phyloP scores from a whole-genome alignment of 352 stramenopile genomes.

The Pythium brassicae region DNA sequence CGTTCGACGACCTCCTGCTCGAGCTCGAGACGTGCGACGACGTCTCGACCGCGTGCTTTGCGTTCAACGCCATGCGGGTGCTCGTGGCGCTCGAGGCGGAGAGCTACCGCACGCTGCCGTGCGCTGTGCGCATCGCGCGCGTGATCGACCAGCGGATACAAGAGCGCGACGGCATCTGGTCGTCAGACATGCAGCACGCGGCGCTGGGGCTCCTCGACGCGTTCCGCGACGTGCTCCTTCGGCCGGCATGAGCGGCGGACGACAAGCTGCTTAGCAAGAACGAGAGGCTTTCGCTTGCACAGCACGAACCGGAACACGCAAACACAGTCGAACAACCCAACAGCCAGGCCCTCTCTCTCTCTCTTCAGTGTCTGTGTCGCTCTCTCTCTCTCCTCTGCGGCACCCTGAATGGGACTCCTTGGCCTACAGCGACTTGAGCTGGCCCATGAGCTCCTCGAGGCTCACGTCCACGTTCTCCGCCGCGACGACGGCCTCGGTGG shows the following conservation, averaged over 20 bases:
- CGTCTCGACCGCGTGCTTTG: slow-evolving; percentile 17
- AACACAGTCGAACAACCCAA: background rate
- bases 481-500: slow-evolving; percentile 9
- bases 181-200: slow-evolving; percentile 20
- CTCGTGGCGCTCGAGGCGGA: slow-evolving; percentile 23
- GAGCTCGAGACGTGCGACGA: slow-evolving; percentile 41
- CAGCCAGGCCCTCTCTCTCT: background rate
- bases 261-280: background rate
- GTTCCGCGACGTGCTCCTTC: slow-evolving; percentile 30
- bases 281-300: background rate
- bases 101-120: slow-evolving; percentile 22
- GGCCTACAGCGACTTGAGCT: slow-evolving; percentile 67
- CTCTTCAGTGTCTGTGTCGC: background rate
- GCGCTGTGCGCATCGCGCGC: slow-evolving; percentile 30
- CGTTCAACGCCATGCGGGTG: slow-evolving; percentile 35
- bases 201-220: slow-evolving; percentile 36
- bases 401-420: too few species aligned
- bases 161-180: slow-evolving; percentile 31
- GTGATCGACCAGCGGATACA: slow-evolving; percentile 35
- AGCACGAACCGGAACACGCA: background rate
- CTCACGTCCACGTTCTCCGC: slow-evolving; percentile 36
- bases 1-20: slow-evolving; percentile 39
- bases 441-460: slow-evolving; percentile 75
- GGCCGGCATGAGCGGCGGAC: background rate
- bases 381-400: background rate